These are phyloP conservation scores for Diaporthe humulicola DNA, from an alignment of 2,329 filamentous ascomycete genomes.

Conservation along the genomic window DNA sequence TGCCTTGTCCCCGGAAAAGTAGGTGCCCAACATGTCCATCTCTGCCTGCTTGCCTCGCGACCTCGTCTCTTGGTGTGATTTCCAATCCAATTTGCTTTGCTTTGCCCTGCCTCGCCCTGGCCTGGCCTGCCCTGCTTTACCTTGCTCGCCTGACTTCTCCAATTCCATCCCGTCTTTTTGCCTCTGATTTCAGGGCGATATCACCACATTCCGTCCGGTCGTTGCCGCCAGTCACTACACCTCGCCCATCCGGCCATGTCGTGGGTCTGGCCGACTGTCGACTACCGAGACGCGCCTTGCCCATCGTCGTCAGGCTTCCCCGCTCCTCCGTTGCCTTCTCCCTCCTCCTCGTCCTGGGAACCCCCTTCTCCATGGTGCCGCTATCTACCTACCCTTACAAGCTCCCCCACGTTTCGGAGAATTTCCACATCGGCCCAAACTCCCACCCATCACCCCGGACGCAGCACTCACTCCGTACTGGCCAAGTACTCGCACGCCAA, in stretches of 20 bases:
- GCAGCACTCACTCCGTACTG: neutral
- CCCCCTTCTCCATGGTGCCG: neutral
- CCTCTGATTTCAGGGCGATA: constrained; percentile 13
- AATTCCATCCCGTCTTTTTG: constrained; percentile 13
- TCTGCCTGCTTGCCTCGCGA: constrained; percentile 20
- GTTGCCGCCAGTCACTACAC: neutral
- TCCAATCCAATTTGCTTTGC: neutral
- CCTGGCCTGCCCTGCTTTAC: neutral
- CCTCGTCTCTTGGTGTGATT: neutral
- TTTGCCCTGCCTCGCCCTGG: neutral
- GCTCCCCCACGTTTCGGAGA: constrained; percentile 32
- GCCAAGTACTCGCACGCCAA: neutral
- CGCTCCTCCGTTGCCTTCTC: constrained; percentile 12
- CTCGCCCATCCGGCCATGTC: neutral
- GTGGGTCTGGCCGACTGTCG: constrained; percentile 19
- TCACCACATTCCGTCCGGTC: constrained; percentile 14
- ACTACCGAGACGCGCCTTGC: constrained; percentile 32
- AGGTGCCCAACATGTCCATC: constrained; percentile 5
- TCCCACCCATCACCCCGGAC: constrained; percentile 6
- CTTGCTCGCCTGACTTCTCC: constrained; percentile 16
- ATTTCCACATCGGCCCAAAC: constrained; percentile 12
- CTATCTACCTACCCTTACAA: constrained; percentile 1
- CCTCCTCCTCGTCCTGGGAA: neutral
- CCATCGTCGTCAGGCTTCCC: constrained; percentile 33
- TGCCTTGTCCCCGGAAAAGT: neutral